These are phyloP conservation scores for Hagleromyces aurorensis DNA, from an alignment of 805 yeast genomes.

Conservation along the genomic window DNA sequence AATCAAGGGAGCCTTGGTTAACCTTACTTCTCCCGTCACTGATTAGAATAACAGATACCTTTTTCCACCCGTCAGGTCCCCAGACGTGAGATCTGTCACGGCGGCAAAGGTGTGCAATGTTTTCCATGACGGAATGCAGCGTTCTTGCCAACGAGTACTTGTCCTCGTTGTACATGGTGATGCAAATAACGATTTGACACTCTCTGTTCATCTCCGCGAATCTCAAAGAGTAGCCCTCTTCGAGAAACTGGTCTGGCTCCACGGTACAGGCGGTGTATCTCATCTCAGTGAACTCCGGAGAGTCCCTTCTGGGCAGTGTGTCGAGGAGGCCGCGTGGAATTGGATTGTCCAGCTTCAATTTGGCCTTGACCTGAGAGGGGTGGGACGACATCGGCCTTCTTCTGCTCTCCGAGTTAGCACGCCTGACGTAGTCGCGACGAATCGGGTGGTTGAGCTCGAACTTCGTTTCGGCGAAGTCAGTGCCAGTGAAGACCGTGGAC, in stretches of 20 bases:
- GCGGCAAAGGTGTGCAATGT: constrained; percentile 78
- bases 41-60: constrained; percentile 83
- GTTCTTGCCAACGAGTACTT: constrained; percentile 87
- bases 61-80: constrained; percentile 98
- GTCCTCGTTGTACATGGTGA: constrained; percentile 97
- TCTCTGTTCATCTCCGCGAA: constrained; percentile 83
- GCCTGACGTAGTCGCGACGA: constrained; percentile 31
- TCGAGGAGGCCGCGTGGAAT: constrained; percentile 82
- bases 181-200: constrained; percentile 83
- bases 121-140: constrained; percentile 87
- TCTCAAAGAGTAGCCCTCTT: constrained; percentile 76
- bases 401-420: constrained; percentile 60
- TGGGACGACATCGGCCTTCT: constrained; percentile 43
- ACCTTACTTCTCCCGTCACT: constrained; percentile 94
- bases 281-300: constrained; percentile 93
- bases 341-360: constrained; percentile 83
- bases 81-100: constrained; percentile 78
- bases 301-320: constrained; percentile 78
- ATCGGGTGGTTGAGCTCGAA: constrained; percentile 32
- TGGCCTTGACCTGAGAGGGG: constrained; percentile 51
- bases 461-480: constrained; percentile 31
- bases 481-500: constrained; percentile 27
- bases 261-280: constrained; percentile 95
- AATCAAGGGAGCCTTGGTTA: constrained; percentile 74
- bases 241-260: constrained; percentile 78